Evolutionary conservation across 257 asterid species (phyloP).

Genomic region (Scutellaria galericulata): DNA sequence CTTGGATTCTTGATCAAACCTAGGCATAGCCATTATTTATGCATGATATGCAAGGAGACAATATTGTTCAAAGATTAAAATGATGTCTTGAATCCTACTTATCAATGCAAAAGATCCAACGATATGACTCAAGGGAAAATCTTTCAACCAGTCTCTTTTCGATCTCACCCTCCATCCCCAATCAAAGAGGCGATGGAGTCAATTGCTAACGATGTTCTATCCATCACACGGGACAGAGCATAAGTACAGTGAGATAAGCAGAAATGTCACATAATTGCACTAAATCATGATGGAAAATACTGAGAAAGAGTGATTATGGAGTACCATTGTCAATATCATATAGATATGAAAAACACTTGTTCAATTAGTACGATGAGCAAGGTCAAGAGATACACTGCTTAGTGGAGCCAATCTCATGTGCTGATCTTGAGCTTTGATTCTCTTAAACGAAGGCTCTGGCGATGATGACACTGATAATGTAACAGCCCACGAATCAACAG

Average conservation of each 20-base stretch:
- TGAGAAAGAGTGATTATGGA: constrained; percentile 46
- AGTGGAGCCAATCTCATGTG: constrained; percentile 50
- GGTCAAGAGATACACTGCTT: constrained; percentile 42
- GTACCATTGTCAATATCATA: constrained; percentile 55
- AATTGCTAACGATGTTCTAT: constrained; percentile 42
- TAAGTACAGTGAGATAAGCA: constrained; percentile 43
- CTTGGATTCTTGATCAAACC: constrained; percentile 47
- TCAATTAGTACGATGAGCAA: constrained; percentile 43
- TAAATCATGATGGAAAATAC: constrained; percentile 46
- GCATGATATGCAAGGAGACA: constrained; percentile 21
- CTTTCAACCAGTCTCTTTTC: constrained; percentile 39
- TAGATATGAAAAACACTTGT: constrained; percentile 40
- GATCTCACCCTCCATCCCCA: constrained; percentile 51
- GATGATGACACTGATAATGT: constrained; percentile 44
- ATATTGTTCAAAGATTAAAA: constrained; percentile 35
- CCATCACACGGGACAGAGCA: constrained; percentile 49
- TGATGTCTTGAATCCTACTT: constrained; percentile 31
- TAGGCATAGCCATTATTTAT: constrained; percentile 32
- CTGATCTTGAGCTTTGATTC: constrained; percentile 54
- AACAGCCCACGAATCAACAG: constrained; percentile 56
- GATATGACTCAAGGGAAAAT: constrained; percentile 29
- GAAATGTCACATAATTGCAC: constrained; percentile 48
- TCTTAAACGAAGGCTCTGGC: constrained; percentile 52
- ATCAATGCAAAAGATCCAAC: constrained; percentile 24
- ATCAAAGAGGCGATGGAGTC: constrained; percentile 49